Evolutionary conservation across 2,329 filamentous ascomycete genomes (phyloP).

Genomic region (Ophiocordyceps camponoti-floridani): DNA sequence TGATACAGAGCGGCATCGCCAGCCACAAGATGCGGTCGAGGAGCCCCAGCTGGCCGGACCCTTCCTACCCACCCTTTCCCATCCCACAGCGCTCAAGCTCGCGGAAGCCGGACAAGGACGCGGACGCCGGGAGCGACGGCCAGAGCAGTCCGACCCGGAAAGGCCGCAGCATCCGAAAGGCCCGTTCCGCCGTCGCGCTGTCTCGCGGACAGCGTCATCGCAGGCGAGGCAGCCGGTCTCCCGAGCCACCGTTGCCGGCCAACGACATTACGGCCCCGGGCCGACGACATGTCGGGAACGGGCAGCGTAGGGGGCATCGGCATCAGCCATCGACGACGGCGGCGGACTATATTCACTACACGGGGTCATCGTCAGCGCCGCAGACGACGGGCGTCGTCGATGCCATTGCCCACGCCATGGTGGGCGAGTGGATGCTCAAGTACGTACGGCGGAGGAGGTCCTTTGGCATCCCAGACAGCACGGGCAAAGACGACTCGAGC

Average conservation of each 20-base stretch:
- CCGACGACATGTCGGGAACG: slow-evolving; percentile 20
- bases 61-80: slow-evolving; percentile 63
- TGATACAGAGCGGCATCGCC: slow-evolving; percentile 64
- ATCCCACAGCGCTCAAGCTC: slow-evolving; percentile 84
- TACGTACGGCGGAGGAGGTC: slow-evolving; percentile 78
- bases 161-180: slow-evolving; percentile 56
- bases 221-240: slow-evolving; percentile 38
- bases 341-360: slow-evolving; percentile 31
- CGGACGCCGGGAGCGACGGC: slow-evolving; percentile 52
- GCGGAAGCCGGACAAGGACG: slow-evolving; percentile 47
- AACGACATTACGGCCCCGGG: slow-evolving; percentile 52
- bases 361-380: slow-evolving; percentile 27
- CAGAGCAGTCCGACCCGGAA: slow-evolving; percentile 56
- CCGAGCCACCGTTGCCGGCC: slow-evolving; percentile 49
- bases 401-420: slow-evolving; percentile 95
- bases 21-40: slow-evolving; percentile 46
- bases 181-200: slow-evolving; percentile 64
- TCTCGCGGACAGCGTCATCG: slow-evolving; percentile 33
- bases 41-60: slow-evolving; percentile 46
- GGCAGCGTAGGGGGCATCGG: slow-evolving; percentile 27
- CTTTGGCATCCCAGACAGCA: slow-evolving; percentile 60
- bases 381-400: slow-evolving; percentile 75
- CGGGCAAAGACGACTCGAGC: slow-evolving; percentile 50
- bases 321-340: slow-evolving; percentile 45
- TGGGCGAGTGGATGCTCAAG: slow-evolving; percentile 94